Evolutionary conservation across 2,329 filamentous ascomycete species (phyloP), one percentile per base, ranked within the genome.

Genomic region (Colletotrichum limetticola): DNA sequence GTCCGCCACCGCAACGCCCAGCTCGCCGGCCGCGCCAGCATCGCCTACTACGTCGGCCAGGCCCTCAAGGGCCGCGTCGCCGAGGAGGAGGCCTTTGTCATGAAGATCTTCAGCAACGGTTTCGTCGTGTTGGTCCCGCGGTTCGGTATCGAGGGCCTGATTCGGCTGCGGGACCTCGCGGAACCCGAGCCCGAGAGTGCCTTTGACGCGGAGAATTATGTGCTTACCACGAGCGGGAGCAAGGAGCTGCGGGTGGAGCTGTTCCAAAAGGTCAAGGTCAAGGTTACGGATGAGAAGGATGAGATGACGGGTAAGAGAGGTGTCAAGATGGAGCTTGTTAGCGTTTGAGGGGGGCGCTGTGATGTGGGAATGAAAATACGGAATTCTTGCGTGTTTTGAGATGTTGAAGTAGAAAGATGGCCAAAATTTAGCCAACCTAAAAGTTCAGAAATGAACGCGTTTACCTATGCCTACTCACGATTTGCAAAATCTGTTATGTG

Each of bases 11-110:
- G 97, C 79, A 99, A 99, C 83, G 97, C 97, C 37, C 97, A 99
- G 84, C 93, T 97, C 84, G 97, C 97, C 3, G 96, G 96, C 46
- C 92, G 97, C 72, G 96, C 97, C 30, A 97, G 93, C 77, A 95
- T 99, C 75, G 95, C 98, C 78, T 99, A 98, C 85, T 99, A 98
- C 81, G 97, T 99, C 61, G 97, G 97, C 0, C 97, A 99, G 85
- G 95, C 96, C 14, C 91, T 99, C 68, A 97, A 97, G 85, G 95
- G 90, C 75, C 86, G 87, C 76, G 87, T 90, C 35, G 90, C 90
- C 8, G 92, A 95, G 78, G 95, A 98, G 82, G 95, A 98, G 71
- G 97, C 94, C 3, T 98, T 98, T 82, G 91, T 99, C 58, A 97
- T 99, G 94, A 94, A 94, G 80, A 93, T 99, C 66, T 99, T 99